Evolutionary conservation across 169 alveolate genomes (phyloP).

Genomic region (Cyclospora cayetanensis): DNA sequence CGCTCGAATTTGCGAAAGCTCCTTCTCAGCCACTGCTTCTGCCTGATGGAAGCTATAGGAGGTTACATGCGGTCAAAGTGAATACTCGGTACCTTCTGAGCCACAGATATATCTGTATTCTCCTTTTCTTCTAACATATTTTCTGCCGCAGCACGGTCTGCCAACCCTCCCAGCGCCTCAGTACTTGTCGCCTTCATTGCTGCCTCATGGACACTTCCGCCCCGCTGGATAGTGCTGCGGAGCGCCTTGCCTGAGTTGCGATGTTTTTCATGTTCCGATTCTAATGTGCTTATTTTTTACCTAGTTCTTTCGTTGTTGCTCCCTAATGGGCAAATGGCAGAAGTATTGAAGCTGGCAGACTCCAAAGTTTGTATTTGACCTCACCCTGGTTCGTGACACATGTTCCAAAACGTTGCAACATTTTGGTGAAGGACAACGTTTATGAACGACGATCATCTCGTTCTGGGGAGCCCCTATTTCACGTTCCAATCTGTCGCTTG

Average conservation of each 20-base stretch:
- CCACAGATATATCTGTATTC: not conserved
- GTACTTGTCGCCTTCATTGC: not conserved
- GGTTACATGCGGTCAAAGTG: not conserved
- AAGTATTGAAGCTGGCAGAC: not conserved
- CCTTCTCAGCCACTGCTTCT: not conserved
- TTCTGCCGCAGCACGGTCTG: slow-evolving; percentile 14
- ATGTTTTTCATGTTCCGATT: not conserved
- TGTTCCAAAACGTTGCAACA: slow-evolving; percentile 37
- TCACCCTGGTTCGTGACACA: slow-evolving; percentile 28
- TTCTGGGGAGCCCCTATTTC: not conserved
- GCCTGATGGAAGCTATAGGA: not conserved
- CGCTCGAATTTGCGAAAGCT: not conserved
- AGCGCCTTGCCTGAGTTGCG: slow-evolving; percentile 25
- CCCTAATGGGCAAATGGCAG: not conserved
- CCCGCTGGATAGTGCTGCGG: slow-evolving; percentile 7
- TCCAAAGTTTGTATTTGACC: not conserved
- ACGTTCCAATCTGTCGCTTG: not conserved
- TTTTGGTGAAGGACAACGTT: slow-evolving; percentile 20
- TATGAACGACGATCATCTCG: not conserved
- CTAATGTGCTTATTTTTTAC: not conserved
- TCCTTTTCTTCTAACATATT: not conserved
- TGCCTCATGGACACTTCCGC: slow-evolving; percentile 8
- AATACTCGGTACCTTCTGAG: not conserved
- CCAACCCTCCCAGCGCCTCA: slow-evolving; percentile 10
- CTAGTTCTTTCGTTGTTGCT: slow-evolving; percentile 22